Evolutionary conservation across 2,329 filamentous ascomycete genomes (phyloP), one percentile per base, ranked within the genome.

Genomic region (Pseudogymnoascus verrucosus): DNA sequence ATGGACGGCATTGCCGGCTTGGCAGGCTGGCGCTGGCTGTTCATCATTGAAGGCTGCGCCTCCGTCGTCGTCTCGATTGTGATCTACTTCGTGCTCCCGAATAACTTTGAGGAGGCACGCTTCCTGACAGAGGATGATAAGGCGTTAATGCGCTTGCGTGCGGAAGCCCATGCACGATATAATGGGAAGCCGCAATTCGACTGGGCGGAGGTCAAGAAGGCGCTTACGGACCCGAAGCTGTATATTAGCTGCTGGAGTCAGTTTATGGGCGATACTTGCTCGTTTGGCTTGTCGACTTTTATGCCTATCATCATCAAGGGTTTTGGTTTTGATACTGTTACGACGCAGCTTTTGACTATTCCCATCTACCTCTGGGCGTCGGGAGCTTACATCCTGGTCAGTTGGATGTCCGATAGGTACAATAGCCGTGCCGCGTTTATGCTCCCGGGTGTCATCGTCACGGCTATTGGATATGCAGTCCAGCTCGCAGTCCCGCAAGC

Each of bases 231-330:
- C 64, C 78, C 78, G 1, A 85, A 84, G 67, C 69, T 83, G 2
- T 80, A 79, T 63, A 71, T 84, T 54, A 81, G 77, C 71, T 76
- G 67, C 44, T 60, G 63, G 12, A 69, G 66, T 10, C 69, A 69
- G 51, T 67, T 67, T 5, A 60, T 65, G 63, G 61, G 60, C 23
- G 67, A 69, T 19, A 65, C 68, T 23, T 57, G 65, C 31, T 60
- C 64, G 14, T 84, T 83, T 68, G 82, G 82, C n/a, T 84, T 85
- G 71, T 80, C 78, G 66, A 84, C 81, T 8, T 85, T 85, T 69
- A 72, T 84, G 3, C 84, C 84, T 1, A 79, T 79, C 1, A 85
- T 86, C 66, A 75, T 85, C 59, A 74, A 77, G 44, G 76, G 75
- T 34, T 79, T 84, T 71, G 81, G 82, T 2, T 84, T 82, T 68